Evolutionary conservation across 768 basidiomycete species (phyloP), one percentile per base, ranked within the genome.

Genomic region (Trametes elegans): DNA sequence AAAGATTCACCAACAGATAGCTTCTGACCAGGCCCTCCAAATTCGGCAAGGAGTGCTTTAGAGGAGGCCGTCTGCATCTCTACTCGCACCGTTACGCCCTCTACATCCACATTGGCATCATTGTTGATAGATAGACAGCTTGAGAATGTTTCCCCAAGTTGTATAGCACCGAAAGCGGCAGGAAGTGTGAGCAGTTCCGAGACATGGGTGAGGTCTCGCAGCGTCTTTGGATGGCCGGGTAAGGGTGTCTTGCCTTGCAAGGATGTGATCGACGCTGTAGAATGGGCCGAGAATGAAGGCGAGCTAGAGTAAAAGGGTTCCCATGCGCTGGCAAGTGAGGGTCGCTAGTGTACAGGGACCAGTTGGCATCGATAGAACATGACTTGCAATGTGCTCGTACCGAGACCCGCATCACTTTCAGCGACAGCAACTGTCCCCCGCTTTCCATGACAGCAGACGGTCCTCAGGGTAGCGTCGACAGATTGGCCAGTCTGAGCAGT

Each of bases 341-440:
- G 90, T 60, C 88, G 65, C 62, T 65, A 48, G 49, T 44, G 47
- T 40, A 52, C 19, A 39, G 55, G 43, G 53, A 49, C 49, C 39
- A 51, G 54, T 34, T 26, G 35, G 38, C 40, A 49, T 16, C 11
- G 16, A 32, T 49, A 27, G 35, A 53, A 57, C 45, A 57, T 2
- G 32, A 2, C 7, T 44, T 39, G 34, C 23, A 3, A 16, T n/a
- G 46, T 23, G 45, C 35, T 84, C 89, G 71, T 73, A 93, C 90
- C 68, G 90, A 92, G 55, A 90, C 80, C 49, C 90, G 81, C 87
- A 93, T 93, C 53, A 92, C 90, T 70, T 93, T 93, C 62, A 93
- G 74, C 3, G 90, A 86, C 36, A 93, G 67, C 32, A 85, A 73
- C 68, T 91, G 88, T 1, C 77, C 74, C 51, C 81, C 78, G 34